These are phyloP conservation scores for Favolaschia claudopus DNA, from an alignment of 768 basidiomycete genomes.

Conservation along the genomic window DNA sequence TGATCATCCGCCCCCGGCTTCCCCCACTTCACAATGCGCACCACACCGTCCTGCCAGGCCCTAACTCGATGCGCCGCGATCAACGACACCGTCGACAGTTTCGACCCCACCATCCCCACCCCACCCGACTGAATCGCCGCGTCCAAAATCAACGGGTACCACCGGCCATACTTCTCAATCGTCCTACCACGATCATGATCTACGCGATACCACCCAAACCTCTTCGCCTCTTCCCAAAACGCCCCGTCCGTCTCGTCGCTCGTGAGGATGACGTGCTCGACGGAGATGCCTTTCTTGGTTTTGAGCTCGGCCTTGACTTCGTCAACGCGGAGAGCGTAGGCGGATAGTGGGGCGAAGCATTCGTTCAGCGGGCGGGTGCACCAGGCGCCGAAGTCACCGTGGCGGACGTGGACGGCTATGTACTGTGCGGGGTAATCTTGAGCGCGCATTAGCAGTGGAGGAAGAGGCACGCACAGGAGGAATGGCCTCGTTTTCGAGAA, in stretches of 20 bases:
- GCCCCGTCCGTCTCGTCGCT: conserved; percentile 43
- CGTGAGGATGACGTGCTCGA: conserved; percentile 42
- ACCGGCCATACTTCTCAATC: conserved; percentile 31
- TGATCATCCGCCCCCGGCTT: conserved; percentile 43
- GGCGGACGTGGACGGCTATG: conserved; percentile 42
- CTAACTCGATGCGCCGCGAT: conserved; percentile 51
- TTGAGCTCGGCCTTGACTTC: conserved; percentile 37
- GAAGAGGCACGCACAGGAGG: conserved; percentile 35
- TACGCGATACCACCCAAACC: conserved; percentile 18
- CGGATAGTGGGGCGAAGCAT: conserved; percentile 40
- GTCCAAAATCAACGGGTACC: conserved; percentile 56
- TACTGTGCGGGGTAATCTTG: conserved; percentile 21
- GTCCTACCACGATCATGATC: conserved; percentile 22
- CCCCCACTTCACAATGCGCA: conserved; percentile 47
- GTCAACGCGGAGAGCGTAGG: conserved; percentile 36
- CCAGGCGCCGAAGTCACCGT: conserved; percentile 37
- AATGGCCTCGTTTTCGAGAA: conserved; percentile 16
- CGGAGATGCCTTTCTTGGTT: conserved; percentile 26
- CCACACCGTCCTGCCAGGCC: conserved; percentile 52
- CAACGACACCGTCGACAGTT: conserved; percentile 55
- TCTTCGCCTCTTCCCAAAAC: conserved; percentile 40
- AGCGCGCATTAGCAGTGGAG: conserved; percentile 25
- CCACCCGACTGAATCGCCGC: conserved; percentile 55
- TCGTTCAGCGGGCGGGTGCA: conserved; percentile 34
- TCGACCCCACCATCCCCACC: conserved; percentile 59